phyloP scores from a whole-genome alignment of 805 yeast genomes.

The Ogataea salicorniae region DNA sequence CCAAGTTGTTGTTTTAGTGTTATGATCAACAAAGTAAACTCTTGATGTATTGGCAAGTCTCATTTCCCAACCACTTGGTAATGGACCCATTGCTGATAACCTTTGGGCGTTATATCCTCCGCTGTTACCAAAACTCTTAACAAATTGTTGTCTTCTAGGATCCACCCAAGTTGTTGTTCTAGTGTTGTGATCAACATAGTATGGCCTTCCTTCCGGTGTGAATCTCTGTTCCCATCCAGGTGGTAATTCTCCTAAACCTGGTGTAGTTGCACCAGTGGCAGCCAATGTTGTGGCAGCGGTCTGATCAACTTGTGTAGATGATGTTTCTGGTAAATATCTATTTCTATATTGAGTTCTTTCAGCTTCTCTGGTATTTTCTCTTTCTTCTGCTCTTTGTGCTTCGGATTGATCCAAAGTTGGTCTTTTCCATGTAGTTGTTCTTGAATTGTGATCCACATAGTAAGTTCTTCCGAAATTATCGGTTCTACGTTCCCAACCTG shows the following conservation, averaged over 20 bases:
- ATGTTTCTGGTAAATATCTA: slow-evolving; percentile 80
- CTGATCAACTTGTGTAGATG: slow-evolving; percentile 45
- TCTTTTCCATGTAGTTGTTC: slow-evolving; percentile 98
- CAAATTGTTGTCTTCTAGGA: slow-evolving; percentile 97
- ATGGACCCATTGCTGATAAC: slow-evolving; percentile 93
- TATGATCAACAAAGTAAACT: slow-evolving; percentile 97
- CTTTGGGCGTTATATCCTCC: slow-evolving; percentile 97
- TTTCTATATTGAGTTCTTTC: slow-evolving; percentile 89
- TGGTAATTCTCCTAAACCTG: slow-evolving; percentile 95
- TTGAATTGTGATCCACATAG: slow-evolving; percentile 95
- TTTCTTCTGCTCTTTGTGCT: slow-evolving; percentile 53
- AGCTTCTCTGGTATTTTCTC: slow-evolving; percentile 69
- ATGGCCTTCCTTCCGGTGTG: slow-evolving; percentile 97
- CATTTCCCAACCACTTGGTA: slow-evolving; percentile 99
- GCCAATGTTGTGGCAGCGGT: slow-evolving; percentile 48
- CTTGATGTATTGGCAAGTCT: slow-evolving; percentile 97
- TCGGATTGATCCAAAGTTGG: slow-evolving; percentile 83
- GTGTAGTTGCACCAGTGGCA: slow-evolving; percentile 83
- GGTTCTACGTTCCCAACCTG: slow-evolving; percentile 99
- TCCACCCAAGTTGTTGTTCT: slow-evolving; percentile 99
- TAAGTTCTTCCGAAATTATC: slow-evolving; percentile 97
- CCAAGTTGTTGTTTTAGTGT: slow-evolving; percentile 99
- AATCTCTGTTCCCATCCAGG: slow-evolving; percentile 99
- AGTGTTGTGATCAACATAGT: slow-evolving; percentile 98
- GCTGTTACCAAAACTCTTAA: slow-evolving; percentile 86